A percentile compares a stretch with the other conserved stretches of the same genome.
These are phyloP conservation scores for Pseudocercospora pini-densiflorae DNA, from an alignment of 2,329 filamentous ascomycete genomes.

Conservation along the genomic window DNA sequence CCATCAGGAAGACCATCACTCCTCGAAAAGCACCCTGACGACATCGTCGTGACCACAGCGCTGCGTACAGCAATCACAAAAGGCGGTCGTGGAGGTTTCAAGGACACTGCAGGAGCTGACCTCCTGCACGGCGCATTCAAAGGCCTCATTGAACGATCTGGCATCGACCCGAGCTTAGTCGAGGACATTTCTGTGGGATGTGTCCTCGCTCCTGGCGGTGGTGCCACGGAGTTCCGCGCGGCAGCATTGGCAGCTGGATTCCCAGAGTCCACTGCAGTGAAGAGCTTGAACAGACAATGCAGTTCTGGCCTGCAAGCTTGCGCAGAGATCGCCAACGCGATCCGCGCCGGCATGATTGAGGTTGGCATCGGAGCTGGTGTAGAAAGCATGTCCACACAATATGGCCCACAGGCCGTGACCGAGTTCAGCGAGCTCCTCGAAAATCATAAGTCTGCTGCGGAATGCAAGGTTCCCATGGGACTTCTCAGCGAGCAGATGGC, in stretches of 20 bases:
- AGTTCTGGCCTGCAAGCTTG: conserved; percentile 90
- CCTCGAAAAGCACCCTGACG: conserved; percentile 62
- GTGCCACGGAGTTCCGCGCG: conserved; percentile 95
- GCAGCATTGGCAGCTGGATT: conserved; percentile 90
- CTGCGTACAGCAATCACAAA: conserved; percentile 92
- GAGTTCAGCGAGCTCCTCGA: conserved; percentile 94
- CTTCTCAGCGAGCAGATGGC: conserved; percentile 94
- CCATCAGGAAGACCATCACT: conserved; percentile 50
- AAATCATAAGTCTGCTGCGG: conserved; percentile 76
- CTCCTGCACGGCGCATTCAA: conserved; percentile 83
- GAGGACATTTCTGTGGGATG: conserved; percentile 92
- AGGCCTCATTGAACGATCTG: conserved; percentile 79
- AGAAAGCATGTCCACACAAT: conserved; percentile 93
- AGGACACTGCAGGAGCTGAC: conserved; percentile 90
- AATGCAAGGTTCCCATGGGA: conserved; percentile 99
- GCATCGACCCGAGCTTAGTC: conserved; percentile 84
- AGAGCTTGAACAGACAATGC: conserved; percentile 91
- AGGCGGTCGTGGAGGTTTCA: conserved; percentile 91
- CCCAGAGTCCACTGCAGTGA: conserved; percentile 81
- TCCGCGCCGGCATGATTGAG: conserved; percentile 91
- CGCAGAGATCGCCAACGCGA: conserved; percentile 92
- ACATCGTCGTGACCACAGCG: conserved; percentile 88
- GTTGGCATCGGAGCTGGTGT: conserved; percentile 92
- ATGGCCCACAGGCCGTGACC: conserved; percentile 84
- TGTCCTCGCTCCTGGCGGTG: conserved; percentile 89